phyloP scores from a whole-genome alignment of 495 filamentous ascomycete species.

The Sporormia fimetaria region DNA sequence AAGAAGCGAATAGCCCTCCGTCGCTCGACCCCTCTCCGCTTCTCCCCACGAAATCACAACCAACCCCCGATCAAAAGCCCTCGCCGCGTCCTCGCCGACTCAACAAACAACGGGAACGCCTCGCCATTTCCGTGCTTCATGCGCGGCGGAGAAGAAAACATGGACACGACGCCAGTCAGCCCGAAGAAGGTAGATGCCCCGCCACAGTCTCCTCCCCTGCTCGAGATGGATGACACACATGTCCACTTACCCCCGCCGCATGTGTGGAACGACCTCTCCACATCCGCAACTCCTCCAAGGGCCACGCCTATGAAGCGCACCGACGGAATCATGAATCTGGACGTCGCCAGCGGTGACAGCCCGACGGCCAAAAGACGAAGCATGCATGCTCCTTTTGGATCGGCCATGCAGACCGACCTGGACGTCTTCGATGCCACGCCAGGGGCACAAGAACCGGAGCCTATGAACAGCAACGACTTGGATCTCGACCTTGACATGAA shows the following conservation, averaged over 20 bases:
- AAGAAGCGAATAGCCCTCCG: conserved; percentile 30
- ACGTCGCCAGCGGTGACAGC: conserved; percentile 63
- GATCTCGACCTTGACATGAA: too few species aligned
- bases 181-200: conserved; percentile 8
- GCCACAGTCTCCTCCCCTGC: conserved; percentile 7
- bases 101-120: conserved; percentile 59
- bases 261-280: too few species aligned
- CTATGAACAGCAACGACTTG: conserved; percentile 5
- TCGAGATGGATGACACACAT: conserved; percentile 25
- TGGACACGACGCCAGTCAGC: conserved; percentile 5
- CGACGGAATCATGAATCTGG: conserved; percentile 80
- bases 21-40: conserved; percentile 38
- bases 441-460: conserved; percentile 2
- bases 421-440: conserved; percentile 52
- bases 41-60: conserved; percentile 41
- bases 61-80: conserved; percentile 64
- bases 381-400: conserved; percentile 56
- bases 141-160: conserved; percentile 43
- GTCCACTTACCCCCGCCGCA: too few species aligned
- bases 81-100: conserved; percentile 60
- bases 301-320: conserved; percentile 86
- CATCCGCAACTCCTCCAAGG: conserved; percentile 41
- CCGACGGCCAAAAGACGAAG: conserved; percentile 81
- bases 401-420: conserved; percentile 48
- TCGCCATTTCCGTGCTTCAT: conserved; percentile 37